Evolutionary conservation across 306 rosid genomes (phyloP), one percentile per base, ranked within the genome.

Genomic region (Prunus davidiana): DNA sequence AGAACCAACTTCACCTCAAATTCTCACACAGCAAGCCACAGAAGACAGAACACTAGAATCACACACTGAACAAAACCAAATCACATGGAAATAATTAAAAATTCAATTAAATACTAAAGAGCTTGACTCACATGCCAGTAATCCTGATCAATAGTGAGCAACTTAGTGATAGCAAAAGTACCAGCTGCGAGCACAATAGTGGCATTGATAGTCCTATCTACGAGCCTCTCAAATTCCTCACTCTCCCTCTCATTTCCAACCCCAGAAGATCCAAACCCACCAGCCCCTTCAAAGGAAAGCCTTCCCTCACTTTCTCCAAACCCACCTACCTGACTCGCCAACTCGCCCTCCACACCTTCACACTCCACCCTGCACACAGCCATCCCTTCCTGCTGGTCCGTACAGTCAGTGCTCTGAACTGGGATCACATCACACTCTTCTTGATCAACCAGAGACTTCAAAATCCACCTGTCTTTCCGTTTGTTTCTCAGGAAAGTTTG

Each of bases 101-200:
- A 56, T n/a, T 12, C 14, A 43, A 64, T 55, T n/a, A 67, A 72
- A 43, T 27, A 18, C 49, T 28, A 71, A 47, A 46, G 10, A 5
- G 1, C 50, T 73, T 12, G 71, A 92, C 97, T 92, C 81, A 95
- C 99, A 50, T 92, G 99, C 97, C 97, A 95, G 86, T 89, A 95
- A 82, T 95, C 93, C 20, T 86, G 89, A 81, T 90, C 97, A 82
- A 95, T 89, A 38, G 99, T 95, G 64, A 95, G 86, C 83, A 95
- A 84, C 82, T 90, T 95, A 11, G 99, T 89, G 79, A 92, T 49
- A 54, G 96, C 96, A 72, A 81, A 90, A 79, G 90, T 79, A 52
- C 99, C 97, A 73, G 97, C 97, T 5, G 88, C 93, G 55, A 95
- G 92, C 24, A 90, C 92, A 80, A 95, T 87, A 51, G 93, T 25